Evolutionary conservation across 2,329 filamentous ascomycete genomes (phyloP), one percentile per base, ranked within the genome.

Genomic region (Aspergillus niger): DNA sequence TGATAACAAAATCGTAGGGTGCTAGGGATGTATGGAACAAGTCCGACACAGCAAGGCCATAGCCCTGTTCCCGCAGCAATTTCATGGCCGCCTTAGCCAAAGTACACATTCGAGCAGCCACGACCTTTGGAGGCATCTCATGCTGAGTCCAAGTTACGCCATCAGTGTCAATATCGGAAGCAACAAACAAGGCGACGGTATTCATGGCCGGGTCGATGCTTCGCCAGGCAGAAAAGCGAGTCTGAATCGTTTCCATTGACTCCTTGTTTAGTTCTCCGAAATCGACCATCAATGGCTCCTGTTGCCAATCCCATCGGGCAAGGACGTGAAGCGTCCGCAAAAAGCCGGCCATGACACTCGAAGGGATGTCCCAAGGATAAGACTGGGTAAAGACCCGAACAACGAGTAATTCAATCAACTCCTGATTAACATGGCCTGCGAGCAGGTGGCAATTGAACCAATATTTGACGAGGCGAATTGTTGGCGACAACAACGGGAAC

Each of bases 391-490:
- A 99, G 15, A 87, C 86, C 55, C 88, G 88, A 2, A 90, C 83
- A 11, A 89, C 90, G 52, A 97, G 79, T 15, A 99, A 84, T 77
- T 99, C 95, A 61, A 97, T 84, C 49, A 97, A 80, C 73, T 96
- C 92, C 36, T 91, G 87, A 30, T 84, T 82, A 67, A 98, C 83
- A 74, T 97, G 91, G 13, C 83, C 83, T 3, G 85, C 81, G 8
- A 99, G 86, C 66, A 96, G 88, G 74, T 99, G 95, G 2, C 85
- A 84, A 65, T 86, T 85, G 75, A 97, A 95, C 95, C 95, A 99
- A 70, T 88, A 86, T 79, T 98, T 98, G 48, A 91, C 83, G 2
- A 98, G 81, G 17, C 94, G 88, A 63, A 97, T 91, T 0, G 92
- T 89, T 2, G 89, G 86, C 0, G 92, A 96, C 6, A 99, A 81